Conservation (phyloP, 2,329 filamentous ascomycete genomes). For the Diaporthe ilicicola region DNA sequence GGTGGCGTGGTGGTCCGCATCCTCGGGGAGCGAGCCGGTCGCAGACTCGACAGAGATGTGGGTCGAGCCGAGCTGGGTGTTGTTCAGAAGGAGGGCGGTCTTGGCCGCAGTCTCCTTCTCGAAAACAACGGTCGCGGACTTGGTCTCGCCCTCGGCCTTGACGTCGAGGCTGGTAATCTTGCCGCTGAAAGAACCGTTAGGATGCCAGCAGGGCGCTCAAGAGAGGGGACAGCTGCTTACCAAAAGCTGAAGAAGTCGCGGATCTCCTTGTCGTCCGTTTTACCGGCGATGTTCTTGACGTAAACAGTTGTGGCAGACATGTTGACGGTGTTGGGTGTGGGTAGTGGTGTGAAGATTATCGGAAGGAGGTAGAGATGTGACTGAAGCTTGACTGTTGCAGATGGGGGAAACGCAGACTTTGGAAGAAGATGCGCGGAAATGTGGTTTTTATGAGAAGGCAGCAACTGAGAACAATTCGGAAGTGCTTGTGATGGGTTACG, state of each 20-base stretch:
- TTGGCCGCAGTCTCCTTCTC: conserved; percentile 97
- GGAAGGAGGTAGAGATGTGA: background rate
- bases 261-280: conserved; percentile 90
- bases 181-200: conserved; percentile 64
- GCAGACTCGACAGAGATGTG: conserved; percentile 79
- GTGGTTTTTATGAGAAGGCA: background rate
- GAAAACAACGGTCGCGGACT: conserved; percentile 92
- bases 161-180: conserved; percentile 89
- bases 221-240: conserved; percentile 57
- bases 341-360: background rate
- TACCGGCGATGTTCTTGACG: conserved; percentile 86
- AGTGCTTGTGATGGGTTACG: conserved; percentile 11
- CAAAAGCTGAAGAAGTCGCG: conserved; percentile 97
- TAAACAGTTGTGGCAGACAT: conserved; percentile 76
- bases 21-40: conserved; percentile 69
- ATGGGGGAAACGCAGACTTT: background rate
- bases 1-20: conserved; percentile 62
- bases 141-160: conserved; percentile 71
- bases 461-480: background rate
- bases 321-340: conserved; percentile 37
- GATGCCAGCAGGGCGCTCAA: background rate
- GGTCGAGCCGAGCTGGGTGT: conserved; percentile 90
- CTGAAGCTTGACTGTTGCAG: background rate
- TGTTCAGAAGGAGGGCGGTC: conserved; percentile 95
- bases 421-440: background rate